phyloP scores from a whole-genome alignment of 805 yeast genomes.

The Sugiyamaella boreocaroliniensis region DNA sequence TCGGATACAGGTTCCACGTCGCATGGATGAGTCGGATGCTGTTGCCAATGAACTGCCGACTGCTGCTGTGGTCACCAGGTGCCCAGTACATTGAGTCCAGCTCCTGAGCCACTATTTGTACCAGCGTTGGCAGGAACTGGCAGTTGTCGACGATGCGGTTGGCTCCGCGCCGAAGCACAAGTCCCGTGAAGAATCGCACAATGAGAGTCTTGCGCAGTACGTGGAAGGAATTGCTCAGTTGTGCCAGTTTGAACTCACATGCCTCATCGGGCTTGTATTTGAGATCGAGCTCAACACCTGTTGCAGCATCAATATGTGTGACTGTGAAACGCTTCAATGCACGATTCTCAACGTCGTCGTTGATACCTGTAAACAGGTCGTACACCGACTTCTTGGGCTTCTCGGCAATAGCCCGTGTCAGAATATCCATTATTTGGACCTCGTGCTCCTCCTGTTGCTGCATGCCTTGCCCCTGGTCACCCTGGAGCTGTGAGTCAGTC shows the following conservation, averaged over 20 bases:
- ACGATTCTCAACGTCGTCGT: neutral
- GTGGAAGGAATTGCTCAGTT: neutral
- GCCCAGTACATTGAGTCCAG: slow-evolving; percentile 9
- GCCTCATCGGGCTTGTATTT: slow-evolving; percentile 2
- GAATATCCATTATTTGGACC: neutral
- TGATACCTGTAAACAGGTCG: slow-evolving; percentile 1
- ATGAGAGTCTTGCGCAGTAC: neutral
- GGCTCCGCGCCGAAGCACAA: slow-evolving; percentile 6
- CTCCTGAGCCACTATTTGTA: slow-evolving; percentile 9
- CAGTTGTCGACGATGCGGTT: slow-evolving; percentile 1
- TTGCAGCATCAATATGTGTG: neutral
- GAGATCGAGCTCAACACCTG: neutral
- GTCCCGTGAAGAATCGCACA: slow-evolving; percentile 2
- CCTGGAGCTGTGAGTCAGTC: slow-evolving; percentile 1
- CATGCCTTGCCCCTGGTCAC: neutral
- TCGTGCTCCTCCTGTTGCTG: slow-evolving; percentile 2
- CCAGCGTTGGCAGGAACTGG: slow-evolving; percentile 2
- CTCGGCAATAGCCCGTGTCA: neutral
- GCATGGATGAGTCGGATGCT: slow-evolving; percentile 14
- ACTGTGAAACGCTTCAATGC: neutral
- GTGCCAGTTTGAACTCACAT: slow-evolving; percentile 4
- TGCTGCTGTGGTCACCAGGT: neutral
- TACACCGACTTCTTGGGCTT: neutral
- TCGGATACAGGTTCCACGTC: slow-evolving; percentile 12
- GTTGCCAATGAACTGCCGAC: slow-evolving; percentile 10